These are phyloP conservation scores for Colletotrichum destructivum DNA, from an alignment of 2,329 filamentous ascomycete species.

Conservation along the genomic window DNA sequence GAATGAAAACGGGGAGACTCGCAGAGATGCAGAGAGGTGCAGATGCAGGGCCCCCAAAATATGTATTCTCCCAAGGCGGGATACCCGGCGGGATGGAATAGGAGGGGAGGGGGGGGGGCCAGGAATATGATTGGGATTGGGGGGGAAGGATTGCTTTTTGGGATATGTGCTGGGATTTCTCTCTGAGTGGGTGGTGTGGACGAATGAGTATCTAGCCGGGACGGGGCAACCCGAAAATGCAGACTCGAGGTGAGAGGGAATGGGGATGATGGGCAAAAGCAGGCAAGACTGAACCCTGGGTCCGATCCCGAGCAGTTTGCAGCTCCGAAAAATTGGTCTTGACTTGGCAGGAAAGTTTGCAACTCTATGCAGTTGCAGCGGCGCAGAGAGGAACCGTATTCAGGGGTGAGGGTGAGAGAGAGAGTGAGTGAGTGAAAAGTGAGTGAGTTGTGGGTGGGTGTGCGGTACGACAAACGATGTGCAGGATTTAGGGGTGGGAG, in stretches of 20 bases:
- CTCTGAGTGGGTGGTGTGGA: conserved; percentile 10
- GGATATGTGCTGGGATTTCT: conserved; percentile 21
- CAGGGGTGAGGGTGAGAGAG: neutral
- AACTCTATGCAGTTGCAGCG: conserved; percentile 13
- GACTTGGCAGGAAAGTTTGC: neutral
- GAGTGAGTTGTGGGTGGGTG: conserved; percentile 2
- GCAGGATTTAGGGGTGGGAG: conserved; percentile 25
- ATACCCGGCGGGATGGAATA: conserved; percentile 39
- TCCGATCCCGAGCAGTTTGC: conserved; percentile 14
- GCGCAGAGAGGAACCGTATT: neutral
- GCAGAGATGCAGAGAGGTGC: neutral
- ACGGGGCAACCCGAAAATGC: conserved; percentile 22
- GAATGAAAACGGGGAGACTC: conserved; percentile 13
- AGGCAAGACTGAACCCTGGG: conserved; percentile 5
- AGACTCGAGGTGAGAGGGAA: neutral
- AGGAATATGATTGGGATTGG: conserved; percentile 35
- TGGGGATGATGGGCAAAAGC: neutral
- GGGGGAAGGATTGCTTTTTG: conserved; percentile 19
- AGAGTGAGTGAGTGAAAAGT: neutral
- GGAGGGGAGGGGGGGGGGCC: conserved; percentile 13
- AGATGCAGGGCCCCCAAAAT: conserved; percentile 20
- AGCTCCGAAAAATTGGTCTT: neutral
- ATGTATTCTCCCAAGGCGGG: conserved; percentile 27
- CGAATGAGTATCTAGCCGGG: neutral
- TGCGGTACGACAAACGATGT: conserved; percentile 21